These are phyloP conservation scores for Graphilbum fragrans DNA, from an alignment of 2,329 filamentous ascomycete species.

Conservation along the genomic window DNA sequence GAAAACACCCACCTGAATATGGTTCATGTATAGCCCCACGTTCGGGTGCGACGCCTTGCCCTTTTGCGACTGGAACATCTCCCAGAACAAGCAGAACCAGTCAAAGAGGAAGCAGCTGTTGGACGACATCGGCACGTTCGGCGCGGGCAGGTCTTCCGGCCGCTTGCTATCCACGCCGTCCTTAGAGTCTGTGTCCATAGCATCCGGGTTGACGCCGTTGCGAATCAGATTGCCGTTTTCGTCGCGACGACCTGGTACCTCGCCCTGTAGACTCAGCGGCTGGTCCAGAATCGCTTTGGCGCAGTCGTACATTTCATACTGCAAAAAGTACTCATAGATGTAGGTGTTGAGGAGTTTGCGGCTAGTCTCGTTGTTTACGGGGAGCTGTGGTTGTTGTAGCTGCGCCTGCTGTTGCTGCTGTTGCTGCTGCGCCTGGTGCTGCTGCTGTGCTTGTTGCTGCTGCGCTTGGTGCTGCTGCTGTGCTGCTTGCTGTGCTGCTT, in stretches of 20 bases:
- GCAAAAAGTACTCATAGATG: slow-evolving; percentile 86
- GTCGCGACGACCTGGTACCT: slow-evolving; percentile 56
- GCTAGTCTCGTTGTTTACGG: slow-evolving; percentile 28
- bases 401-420: slow-evolving; percentile 4
- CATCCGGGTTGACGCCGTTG: slow-evolving; percentile 60
- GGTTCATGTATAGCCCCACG: slow-evolving; percentile 64
- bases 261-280: slow-evolving; percentile 54
- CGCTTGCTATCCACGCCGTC: slow-evolving; percentile 63
- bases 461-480: slow-evolving; percentile 6
- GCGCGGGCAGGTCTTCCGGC: slow-evolving; percentile 67
- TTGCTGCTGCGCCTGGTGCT: slow-evolving; percentile 17
- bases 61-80: slow-evolving; percentile 79
- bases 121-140: slow-evolving; percentile 52
- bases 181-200: slow-evolving; percentile 75
- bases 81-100: slow-evolving; percentile 97
- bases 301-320: slow-evolving; percentile 71
- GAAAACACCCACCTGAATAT: slow-evolving; percentile 62
- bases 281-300: slow-evolving; percentile 65
- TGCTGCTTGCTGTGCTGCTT: slow-evolving; percentile 14
- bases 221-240: slow-evolving; percentile 53
- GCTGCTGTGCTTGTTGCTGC: slow-evolving; percentile 12
- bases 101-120: slow-evolving; percentile 85
- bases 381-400: slow-evolving; percentile 20
- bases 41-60: slow-evolving; percentile 50
- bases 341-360: slow-evolving; percentile 65